Conservation (phyloP, 768 basidiomycete genomes). For the Ramaria rubella region DNA sequence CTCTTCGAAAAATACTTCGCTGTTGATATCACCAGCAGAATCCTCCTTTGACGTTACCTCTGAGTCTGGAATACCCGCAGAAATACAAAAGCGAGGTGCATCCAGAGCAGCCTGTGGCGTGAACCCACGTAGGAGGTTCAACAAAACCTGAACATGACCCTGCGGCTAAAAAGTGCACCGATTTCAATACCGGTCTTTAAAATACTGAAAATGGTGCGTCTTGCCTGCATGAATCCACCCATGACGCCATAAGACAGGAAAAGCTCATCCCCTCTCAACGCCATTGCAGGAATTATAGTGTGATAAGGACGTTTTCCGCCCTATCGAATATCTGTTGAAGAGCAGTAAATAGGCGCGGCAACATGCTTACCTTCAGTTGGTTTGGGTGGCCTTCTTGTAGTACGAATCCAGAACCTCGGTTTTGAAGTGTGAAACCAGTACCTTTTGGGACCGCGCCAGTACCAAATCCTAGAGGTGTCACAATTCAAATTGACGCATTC, state of each 20-base stretch:
- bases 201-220: background rate
- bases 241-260: slow-evolving; percentile 89
- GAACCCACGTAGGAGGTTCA: slow-evolving; percentile 85
- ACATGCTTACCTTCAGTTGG: slow-evolving; percentile 50
- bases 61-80: slow-evolving; percentile 66
- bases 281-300: slow-evolving; percentile 91
- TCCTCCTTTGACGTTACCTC: slow-evolving; percentile 34
- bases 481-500: background rate
- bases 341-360: background rate
- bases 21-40: slow-evolving; percentile 61
- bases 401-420: slow-evolving; percentile 82
- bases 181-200: background rate
- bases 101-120: slow-evolving; percentile 87
- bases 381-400: slow-evolving; percentile 82
- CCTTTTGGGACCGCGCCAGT: slow-evolving; percentile 89
- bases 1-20: slow-evolving; percentile 87
- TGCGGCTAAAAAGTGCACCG: slow-evolving; percentile 54
- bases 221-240: slow-evolving; percentile 85
- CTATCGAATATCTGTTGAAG: slow-evolving; percentile 25
- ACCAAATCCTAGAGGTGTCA: slow-evolving; percentile 63
- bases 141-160: slow-evolving; percentile 90
- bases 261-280: slow-evolving; percentile 67
- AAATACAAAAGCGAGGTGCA: slow-evolving; percentile 94
- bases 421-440: slow-evolving; percentile 96
- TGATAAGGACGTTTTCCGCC: slow-evolving; percentile 86